Conservation (phyloP, 179 eudicot species). For the Silene coronaria region DNA sequence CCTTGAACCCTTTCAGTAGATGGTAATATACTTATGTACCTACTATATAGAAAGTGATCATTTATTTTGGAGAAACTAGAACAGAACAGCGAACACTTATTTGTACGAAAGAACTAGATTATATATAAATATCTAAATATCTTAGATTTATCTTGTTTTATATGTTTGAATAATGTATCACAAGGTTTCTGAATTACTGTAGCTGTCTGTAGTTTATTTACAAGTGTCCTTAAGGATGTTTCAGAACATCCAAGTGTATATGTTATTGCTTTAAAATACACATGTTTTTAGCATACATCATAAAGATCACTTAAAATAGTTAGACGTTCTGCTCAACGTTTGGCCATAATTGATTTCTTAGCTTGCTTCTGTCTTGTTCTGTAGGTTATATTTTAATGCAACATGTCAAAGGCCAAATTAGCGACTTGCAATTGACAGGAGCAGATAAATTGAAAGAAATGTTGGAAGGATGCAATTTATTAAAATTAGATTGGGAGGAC, state of each 20-base stretch:
- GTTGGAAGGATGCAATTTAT: slow-evolving; percentile 22
- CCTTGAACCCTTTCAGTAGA: too few relatives aligned
- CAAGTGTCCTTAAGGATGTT: neutral
- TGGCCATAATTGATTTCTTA: neutral
- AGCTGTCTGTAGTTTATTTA: neutral
- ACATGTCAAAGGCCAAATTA: slow-evolving; percentile 34
- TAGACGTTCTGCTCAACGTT: too few relatives aligned
- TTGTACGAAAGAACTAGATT: too few relatives aligned
- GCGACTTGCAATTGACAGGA: slow-evolving; percentile 34
- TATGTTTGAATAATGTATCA: neutral
- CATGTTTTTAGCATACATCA: neutral
- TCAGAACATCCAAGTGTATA: neutral
- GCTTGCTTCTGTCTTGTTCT: neutral
- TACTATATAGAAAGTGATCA: too few relatives aligned
- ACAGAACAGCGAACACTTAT: too few relatives aligned
- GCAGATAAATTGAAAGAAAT: slow-evolving; percentile 24
- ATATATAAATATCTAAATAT: neutral
- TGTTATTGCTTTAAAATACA: neutral
- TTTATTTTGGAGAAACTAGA: too few relatives aligned
- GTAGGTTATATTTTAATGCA: slow-evolving; percentile 53
- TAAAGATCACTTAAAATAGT: neutral
- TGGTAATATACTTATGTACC: too few relatives aligned
- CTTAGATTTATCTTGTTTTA: neutral
- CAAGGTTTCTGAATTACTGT: neutral
- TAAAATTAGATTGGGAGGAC: neutral